A percentile compares a stretch with the other conserved stretches of the same genome.
phyloP scores from a whole-genome alignment of 2,329 filamentous ascomycete genomes.

The Onygenales sp. region DNA sequence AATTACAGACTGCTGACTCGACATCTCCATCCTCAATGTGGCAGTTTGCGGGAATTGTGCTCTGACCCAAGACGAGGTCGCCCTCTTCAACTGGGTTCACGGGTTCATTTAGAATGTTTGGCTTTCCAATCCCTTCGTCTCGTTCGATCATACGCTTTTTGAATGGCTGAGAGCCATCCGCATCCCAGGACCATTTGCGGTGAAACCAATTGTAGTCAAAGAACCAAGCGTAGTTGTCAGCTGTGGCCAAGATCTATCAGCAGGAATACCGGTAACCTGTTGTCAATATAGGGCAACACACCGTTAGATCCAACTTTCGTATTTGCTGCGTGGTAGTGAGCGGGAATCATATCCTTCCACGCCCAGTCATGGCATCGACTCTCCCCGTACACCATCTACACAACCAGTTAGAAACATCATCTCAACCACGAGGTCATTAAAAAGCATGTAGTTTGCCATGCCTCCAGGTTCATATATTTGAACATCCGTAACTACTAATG shows the following conservation, averaged over 20 bases:
- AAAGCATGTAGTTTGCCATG: not conserved
- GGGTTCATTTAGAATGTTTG: not conserved
- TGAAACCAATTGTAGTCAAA: conserved; percentile 6
- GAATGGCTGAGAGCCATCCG: not conserved
- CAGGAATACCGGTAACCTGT: not conserved
- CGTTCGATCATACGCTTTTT: not conserved
- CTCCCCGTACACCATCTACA: not conserved
- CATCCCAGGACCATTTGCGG: conserved; percentile 3
- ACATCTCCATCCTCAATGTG: not conserved
- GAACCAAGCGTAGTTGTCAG: conserved; percentile 6
- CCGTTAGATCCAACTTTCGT: not conserved
- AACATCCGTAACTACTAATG: not conserved
- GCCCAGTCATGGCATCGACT: conserved; percentile 1
- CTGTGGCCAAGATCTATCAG: not conserved
- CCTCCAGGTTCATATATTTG: not conserved
- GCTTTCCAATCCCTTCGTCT: not conserved
- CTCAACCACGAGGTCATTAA: not conserved
- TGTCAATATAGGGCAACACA: not conserved
- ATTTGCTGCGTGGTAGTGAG: not conserved
- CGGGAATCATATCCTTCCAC: not conserved
- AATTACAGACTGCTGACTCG: not conserved
- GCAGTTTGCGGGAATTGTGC: conserved; percentile 2
- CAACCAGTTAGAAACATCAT: not conserved
- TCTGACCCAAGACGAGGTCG: not conserved
- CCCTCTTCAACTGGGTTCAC: not conserved